Conservation (phyloP, 1,284 basidiomycete species). For the Rhodotorula glutinis region DNA sequence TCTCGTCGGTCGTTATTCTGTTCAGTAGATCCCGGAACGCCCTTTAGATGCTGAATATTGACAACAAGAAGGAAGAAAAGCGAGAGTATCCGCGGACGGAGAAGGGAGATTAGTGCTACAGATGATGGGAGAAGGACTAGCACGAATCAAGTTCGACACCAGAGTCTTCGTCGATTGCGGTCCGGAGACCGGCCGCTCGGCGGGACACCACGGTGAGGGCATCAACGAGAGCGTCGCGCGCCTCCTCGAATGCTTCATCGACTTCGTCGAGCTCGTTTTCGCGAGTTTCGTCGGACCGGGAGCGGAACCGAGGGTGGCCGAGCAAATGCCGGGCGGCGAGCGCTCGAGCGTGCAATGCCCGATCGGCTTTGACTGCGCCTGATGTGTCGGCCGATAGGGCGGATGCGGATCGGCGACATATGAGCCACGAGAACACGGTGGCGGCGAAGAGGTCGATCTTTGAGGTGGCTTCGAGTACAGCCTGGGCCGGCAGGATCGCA, state of each 20-base stretch:
- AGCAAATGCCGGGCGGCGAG: slow-evolving; percentile 22
- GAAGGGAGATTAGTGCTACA: neutral
- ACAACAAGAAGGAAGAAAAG: too few species aligned
- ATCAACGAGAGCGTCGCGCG: slow-evolving; percentile 31
- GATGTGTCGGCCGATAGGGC: neutral
- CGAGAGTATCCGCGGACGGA: neutral
- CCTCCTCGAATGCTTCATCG: slow-evolving; percentile 21
- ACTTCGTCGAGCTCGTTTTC: slow-evolving; percentile 2
- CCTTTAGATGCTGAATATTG: neutral
- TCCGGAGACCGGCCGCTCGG: slow-evolving; percentile 28
- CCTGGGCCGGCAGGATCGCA: neutral
- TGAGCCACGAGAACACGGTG: slow-evolving; percentile 27
- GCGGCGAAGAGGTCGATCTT: slow-evolving; percentile 31
- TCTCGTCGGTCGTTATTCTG: too few species aligned
- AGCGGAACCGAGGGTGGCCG: slow-evolving; percentile 13
- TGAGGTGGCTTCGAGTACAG: neutral
- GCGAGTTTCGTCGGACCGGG: neutral
- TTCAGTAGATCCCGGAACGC: too few species aligned
- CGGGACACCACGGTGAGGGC: slow-evolving; percentile 29
- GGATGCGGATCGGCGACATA: slow-evolving; percentile 14
- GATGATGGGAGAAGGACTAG: too few species aligned
- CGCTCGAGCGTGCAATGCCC: slow-evolving; percentile 18
- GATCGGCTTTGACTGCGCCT: slow-evolving; percentile 19
- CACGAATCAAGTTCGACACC: slow-evolving; percentile 24
- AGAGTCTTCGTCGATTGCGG: slow-evolving; percentile 30